Evolutionary conservation across 2,329 filamentous ascomycete genomes (phyloP).

Genomic region (Chaetothyriales sp.): DNA sequence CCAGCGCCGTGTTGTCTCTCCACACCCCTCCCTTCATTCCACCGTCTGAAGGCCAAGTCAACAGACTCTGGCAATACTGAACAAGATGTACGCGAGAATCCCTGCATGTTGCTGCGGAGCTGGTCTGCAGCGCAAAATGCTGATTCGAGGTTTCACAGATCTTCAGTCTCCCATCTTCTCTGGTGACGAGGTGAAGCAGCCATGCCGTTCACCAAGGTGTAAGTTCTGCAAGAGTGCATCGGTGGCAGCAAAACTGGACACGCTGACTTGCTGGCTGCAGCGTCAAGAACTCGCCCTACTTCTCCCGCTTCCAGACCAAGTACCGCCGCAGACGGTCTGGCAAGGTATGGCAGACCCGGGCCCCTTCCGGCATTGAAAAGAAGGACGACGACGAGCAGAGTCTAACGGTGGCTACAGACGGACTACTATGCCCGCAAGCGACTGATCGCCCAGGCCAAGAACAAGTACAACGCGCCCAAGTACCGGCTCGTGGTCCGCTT

Average conservation of each 20-base stretch:
- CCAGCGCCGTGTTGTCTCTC: not conserved
- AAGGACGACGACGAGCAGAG: constrained; percentile 1
- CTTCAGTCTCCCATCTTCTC: constrained; percentile 16
- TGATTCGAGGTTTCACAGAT: constrained; percentile 61
- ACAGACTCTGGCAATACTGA: not conserved
- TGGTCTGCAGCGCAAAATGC: constrained; percentile 99
- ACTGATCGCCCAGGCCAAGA: constrained; percentile 99
- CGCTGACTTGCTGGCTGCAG: constrained; percentile 4
- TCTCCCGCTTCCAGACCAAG: constrained; percentile 97
- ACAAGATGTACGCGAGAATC: constrained; percentile 43
- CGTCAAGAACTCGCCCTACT: constrained; percentile 97
- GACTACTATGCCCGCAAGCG: constrained; percentile 99
- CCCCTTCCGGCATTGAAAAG: not conserved
- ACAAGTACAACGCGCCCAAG: constrained; percentile 99
- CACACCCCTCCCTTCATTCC: not conserved
- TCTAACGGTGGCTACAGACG: constrained; percentile 46
- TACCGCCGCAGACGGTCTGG: constrained; percentile 92
- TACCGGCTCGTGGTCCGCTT: constrained; percentile 98
- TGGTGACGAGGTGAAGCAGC: constrained; percentile 32
- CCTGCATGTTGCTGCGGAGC: constrained; percentile 97
- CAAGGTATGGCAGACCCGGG: constrained; percentile 29
- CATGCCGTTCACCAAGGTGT: constrained; percentile 65
- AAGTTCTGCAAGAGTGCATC: constrained; percentile 1
- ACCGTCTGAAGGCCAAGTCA: not conserved
- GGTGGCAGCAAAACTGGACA: not conserved